Conservation (phyloP, 352 stramenopile genomes). For the Pythium scleroteichum region DNA sequence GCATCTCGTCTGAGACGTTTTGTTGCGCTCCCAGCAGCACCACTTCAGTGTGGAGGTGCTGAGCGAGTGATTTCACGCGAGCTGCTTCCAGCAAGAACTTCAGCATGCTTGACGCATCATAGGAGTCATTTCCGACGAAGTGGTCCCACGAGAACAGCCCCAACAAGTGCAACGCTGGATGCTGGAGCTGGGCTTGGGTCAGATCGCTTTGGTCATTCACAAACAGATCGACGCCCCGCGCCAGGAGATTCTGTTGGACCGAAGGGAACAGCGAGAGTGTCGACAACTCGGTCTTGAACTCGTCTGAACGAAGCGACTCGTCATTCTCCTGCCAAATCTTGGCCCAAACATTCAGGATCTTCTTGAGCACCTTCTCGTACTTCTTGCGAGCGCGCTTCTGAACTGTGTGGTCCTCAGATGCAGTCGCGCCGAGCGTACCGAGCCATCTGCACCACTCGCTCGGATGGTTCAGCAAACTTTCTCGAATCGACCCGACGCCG, state of each 20-base stretch:
- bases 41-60: slow-evolving; percentile 52
- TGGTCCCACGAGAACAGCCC: slow-evolving; percentile 55
- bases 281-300: slow-evolving; percentile 16
- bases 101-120: slow-evolving; percentile 22
- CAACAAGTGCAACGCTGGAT: slow-evolving; percentile 37
- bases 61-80: slow-evolving; percentile 51
- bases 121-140: slow-evolving; percentile 32
- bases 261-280: slow-evolving; percentile 17
- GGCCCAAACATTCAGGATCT: slow-evolving; percentile 18
- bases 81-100: slow-evolving; percentile 49
- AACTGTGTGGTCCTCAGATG: background rate
- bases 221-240: slow-evolving; percentile 39
- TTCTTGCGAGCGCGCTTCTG: slow-evolving; percentile 13
- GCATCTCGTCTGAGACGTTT: slow-evolving; percentile 24
- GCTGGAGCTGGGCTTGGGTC: slow-evolving; percentile 15
- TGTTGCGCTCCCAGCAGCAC: slow-evolving; percentile 41
- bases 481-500: slow-evolving; percentile 12
- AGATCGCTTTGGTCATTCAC: slow-evolving; percentile 70
- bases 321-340: background rate
- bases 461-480: slow-evolving; percentile 12
- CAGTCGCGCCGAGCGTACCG: background rate
- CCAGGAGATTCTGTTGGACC: background rate
- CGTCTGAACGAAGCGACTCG: background rate
- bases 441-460: slow-evolving; percentile 21
- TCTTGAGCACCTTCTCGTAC: slow-evolving; percentile 28